Evolutionary conservation across 2,329 filamentous ascomycete genomes (phyloP), one percentile per base, ranked within the genome.

Genomic region (Colletotrichum chlorophyti): DNA sequence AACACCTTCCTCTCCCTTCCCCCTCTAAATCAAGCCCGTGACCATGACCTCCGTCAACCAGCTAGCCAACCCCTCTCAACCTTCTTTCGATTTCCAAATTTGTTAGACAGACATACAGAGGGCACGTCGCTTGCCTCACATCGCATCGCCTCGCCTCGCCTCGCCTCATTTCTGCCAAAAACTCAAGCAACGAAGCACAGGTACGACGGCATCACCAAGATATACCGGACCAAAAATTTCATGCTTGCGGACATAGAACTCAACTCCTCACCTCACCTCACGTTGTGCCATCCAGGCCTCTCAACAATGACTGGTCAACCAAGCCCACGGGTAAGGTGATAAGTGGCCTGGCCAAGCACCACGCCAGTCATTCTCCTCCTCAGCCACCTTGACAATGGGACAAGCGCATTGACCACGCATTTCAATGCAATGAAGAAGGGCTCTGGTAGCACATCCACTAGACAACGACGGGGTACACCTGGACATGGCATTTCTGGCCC

Each of bases 351-450:
- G 32, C 47, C 53, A 58, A 58, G 47, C 31, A 45, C 34, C 31
- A 21, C n/a, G n/a, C n/a, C n/a, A 34, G 12, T 48, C 54, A 48
- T 58, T 29, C 31, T 53, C 45, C 32, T 17, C 42, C 47, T 37
- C 27, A 40, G 41, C 45, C 53, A 41, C 48, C 42, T 48, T 24
- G 55, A 59, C 51, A 55, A 48, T 59, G 51, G 24, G 49, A 59
- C 51, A 45, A n/a, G 29, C 43, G 55, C 55, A 59, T 31, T 55
- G 55, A 51, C 50, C 55, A 59, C 21, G 17, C 55, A 55, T 32
- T 49, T 59, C 55, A 59, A 59, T 59, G 55, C 55, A 54, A 58
- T 31, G 37, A 59, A n/a, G n/a, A n/a, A n/a, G n/a, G n/a, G n/a
- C n/a, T n/a, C n/a, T n/a, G n/a, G n/a, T n/a, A n/a, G n/a, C n/a